These are phyloP conservation scores for Polytolypa hystricis DNA, from an alignment of 2,329 filamentous ascomycete species.

Conservation along the genomic window DNA sequence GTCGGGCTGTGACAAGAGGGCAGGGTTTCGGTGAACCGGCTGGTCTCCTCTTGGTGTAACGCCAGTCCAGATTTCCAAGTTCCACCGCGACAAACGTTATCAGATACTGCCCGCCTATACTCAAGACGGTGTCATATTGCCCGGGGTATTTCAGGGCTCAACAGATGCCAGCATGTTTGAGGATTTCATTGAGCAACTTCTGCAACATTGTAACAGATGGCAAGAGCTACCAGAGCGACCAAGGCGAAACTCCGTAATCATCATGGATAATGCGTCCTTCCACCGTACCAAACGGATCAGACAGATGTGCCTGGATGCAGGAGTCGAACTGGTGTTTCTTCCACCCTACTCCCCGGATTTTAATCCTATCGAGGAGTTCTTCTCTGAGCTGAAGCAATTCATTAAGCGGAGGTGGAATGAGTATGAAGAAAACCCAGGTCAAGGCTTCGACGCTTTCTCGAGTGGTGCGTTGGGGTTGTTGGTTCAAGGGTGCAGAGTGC, in stretches of 20 bases:
- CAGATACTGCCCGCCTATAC: slow-evolving; percentile 24
- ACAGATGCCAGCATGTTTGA: slow-evolving; percentile 22
- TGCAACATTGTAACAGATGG: slow-evolving; percentile 18
- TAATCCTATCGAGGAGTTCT: slow-evolving; percentile 29
- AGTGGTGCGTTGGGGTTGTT: slow-evolving; percentile 17
- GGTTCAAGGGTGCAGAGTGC: slow-evolving; percentile 13
- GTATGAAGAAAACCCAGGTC: slow-evolving; percentile 13
- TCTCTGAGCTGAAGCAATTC: slow-evolving; percentile 26
- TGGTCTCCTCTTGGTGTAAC: slow-evolving; percentile 25
- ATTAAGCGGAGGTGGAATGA: slow-evolving; percentile 21
- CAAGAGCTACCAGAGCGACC: too few species aligned
- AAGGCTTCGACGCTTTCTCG: slow-evolving; percentile 14
- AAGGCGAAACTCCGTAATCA: slow-evolving; percentile 24
- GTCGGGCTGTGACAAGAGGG: slow-evolving; percentile 27
- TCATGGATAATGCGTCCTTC: slow-evolving; percentile 17
- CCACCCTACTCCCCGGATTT: slow-evolving; percentile 27
- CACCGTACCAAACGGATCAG: slow-evolving; percentile 8
- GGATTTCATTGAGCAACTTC: slow-evolving; percentile 21
- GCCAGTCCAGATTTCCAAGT: slow-evolving; percentile 15
- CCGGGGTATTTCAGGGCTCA: slow-evolving; percentile 19
- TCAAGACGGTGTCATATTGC: slow-evolving; percentile 20
- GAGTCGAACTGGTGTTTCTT: slow-evolving; percentile 15
- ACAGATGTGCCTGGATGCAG: slow-evolving; percentile 9
- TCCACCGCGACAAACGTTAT: slow-evolving; percentile 16
- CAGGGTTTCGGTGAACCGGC: slow-evolving; percentile 22